These are phyloP conservation scores for Zygosaccharomyces lentus DNA, from an alignment of 805 yeast species.

Conservation along the genomic window DNA sequence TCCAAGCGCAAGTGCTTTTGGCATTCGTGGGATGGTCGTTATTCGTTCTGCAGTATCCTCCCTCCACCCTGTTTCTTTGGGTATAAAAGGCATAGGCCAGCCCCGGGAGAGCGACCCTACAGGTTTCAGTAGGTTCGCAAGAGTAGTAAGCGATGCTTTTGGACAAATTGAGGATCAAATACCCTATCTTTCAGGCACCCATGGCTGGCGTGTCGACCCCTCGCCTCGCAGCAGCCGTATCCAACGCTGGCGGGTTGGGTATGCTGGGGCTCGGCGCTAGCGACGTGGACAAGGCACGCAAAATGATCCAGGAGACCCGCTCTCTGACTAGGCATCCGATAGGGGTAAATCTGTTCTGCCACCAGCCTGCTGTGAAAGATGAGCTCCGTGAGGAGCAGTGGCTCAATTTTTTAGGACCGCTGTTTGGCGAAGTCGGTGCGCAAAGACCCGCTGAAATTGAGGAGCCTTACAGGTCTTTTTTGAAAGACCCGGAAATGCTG, in stretches of 20 bases:
- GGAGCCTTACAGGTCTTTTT: slow-evolving; percentile 21
- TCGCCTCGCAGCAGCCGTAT: slow-evolving; percentile 41
- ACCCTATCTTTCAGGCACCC: slow-evolving; percentile 52
- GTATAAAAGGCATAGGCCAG: too few relatives aligned
- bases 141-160: slow-evolving; percentile 9
- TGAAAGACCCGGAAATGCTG: slow-evolving; percentile 3
- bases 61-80: too few relatives aligned
- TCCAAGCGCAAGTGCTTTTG: too few relatives aligned
- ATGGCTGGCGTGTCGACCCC: slow-evolving; percentile 56
- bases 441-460: slow-evolving; percentile 15
- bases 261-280: slow-evolving; percentile 35
- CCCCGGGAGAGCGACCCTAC: too few relatives aligned
- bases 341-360: slow-evolving; percentile 48
- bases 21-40: too few relatives aligned
- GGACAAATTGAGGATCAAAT: slow-evolving; percentile 30
- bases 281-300: slow-evolving; percentile 24
- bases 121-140: too few relatives aligned
- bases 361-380: slow-evolving; percentile 27
- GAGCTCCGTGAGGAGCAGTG: slow-evolving; percentile 20
- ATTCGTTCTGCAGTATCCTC: too few relatives aligned
- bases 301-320: slow-evolving; percentile 13
- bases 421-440: slow-evolving; percentile 13
- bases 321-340: slow-evolving; percentile 21
- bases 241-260: slow-evolving; percentile 47
- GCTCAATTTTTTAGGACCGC: slow-evolving; percentile 10